Evolutionary conservation across 306 rosid species (phyloP).

Genomic region (Lotus japonicus): DNA sequence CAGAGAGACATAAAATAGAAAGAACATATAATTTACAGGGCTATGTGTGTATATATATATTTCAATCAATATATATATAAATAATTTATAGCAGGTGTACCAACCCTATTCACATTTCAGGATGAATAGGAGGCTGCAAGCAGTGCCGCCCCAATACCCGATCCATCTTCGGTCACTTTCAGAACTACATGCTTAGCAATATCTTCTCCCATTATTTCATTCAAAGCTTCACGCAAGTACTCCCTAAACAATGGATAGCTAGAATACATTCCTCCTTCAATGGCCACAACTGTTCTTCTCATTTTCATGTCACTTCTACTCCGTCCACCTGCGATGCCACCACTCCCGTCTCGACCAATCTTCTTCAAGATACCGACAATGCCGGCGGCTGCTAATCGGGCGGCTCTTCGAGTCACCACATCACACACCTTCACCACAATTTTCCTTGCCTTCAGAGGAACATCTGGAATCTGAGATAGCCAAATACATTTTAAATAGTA

Average conservation of each 20-base stretch:
- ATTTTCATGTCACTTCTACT: slow-evolving; percentile 50
- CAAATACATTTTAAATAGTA: slow-evolving; percentile 4
- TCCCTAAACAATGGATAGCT: slow-evolving; percentile 63
- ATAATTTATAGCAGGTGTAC: slow-evolving; percentile 57
- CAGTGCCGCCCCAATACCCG: slow-evolving; percentile 80
- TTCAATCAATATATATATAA: slow-evolving; percentile 27
- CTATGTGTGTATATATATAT: slow-evolving; percentile 39
- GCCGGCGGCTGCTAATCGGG: slow-evolving; percentile 87
- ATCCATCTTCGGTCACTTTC: slow-evolving; percentile 76
- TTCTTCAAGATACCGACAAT: slow-evolving; percentile 85
- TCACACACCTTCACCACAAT: slow-evolving; percentile 71
- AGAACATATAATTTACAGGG: slow-evolving; percentile 70
- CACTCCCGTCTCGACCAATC: slow-evolving; percentile 84
- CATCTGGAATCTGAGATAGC: slow-evolving; percentile 53
- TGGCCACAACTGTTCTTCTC: slow-evolving; percentile 71
- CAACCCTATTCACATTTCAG: slow-evolving; percentile 57
- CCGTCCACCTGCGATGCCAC: slow-evolving; percentile 74
- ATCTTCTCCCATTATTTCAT: slow-evolving; percentile 74
- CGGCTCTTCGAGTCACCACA: slow-evolving; percentile 79
- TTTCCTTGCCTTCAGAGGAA: slow-evolving; percentile 64
- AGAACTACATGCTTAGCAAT: slow-evolving; percentile 68
- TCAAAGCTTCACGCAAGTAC: slow-evolving; percentile 70
- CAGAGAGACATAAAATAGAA: slow-evolving; percentile 46
- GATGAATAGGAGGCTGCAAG: slow-evolving; percentile 79
- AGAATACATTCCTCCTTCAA: slow-evolving; percentile 77